Conservation (phyloP, 495 filamentous ascomycete species). For the Penicillium lagena region DNA sequence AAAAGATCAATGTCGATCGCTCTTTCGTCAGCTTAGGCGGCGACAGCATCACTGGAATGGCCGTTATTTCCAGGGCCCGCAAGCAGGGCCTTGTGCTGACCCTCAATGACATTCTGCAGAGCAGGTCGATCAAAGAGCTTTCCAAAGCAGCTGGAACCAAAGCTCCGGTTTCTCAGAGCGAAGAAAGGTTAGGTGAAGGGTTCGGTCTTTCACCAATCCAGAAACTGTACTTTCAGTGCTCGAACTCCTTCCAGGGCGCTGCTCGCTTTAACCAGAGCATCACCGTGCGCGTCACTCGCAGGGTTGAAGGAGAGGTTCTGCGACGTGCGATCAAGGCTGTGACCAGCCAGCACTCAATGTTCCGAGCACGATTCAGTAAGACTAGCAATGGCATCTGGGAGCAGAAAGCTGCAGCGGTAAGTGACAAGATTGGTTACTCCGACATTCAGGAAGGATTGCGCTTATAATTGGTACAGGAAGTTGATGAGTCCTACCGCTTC, state of each 20-base stretch:
- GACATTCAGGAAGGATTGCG: not conserved
- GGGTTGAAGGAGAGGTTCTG: constrained; percentile 43
- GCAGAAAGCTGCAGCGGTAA: constrained; percentile 31
- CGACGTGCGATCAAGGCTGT: constrained; percentile 49
- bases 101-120: constrained; percentile 31
- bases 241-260: constrained; percentile 36
- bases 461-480: constrained; percentile 15
- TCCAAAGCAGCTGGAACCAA: constrained; percentile 22
- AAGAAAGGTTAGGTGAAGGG: constrained; percentile 32
- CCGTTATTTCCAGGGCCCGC: constrained; percentile 34
- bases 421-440: not conserved
- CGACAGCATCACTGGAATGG: constrained; percentile 40
- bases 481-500: constrained; percentile 37
- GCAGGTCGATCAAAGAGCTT: constrained; percentile 28
- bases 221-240: constrained; percentile 39
- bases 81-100: constrained; percentile 29
- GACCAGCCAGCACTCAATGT: constrained; percentile 61
- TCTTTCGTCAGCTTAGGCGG: constrained; percentile 42
- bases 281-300: constrained; percentile 48
- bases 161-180: constrained; percentile 8
- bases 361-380: constrained; percentile 55
- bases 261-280: constrained; percentile 67
- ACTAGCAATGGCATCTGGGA: constrained; percentile 29
- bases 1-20: constrained; percentile 31
- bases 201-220: constrained; percentile 50